These are phyloP conservation scores for Pythium oligandrum DNA, from an alignment of 352 stramenopile genomes.

Conservation along the genomic window DNA sequence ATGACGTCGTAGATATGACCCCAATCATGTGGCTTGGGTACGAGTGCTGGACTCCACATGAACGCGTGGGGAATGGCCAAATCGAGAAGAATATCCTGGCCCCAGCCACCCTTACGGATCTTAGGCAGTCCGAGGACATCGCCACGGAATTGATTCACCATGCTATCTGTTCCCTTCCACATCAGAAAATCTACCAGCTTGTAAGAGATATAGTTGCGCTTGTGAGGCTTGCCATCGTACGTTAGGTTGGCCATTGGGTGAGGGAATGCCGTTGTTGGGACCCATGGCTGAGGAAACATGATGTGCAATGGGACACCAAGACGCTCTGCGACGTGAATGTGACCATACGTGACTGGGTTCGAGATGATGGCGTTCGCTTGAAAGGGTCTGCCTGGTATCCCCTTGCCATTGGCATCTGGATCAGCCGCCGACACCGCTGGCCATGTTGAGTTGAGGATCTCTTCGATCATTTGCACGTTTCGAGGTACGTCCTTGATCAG, in stretches of 20 bases:
- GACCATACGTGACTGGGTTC: slow-evolving; percentile 91
- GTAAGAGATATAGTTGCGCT: slow-evolving; percentile 84
- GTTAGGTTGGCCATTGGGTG: slow-evolving; percentile 85
- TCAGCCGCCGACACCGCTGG: slow-evolving; percentile 37
- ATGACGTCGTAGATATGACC: slow-evolving; percentile 84
- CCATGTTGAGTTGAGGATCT: slow-evolving; percentile 89
- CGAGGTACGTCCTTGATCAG: slow-evolving; percentile 56
- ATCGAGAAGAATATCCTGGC: slow-evolving; percentile 53
- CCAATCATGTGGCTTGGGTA: slow-evolving; percentile 90
- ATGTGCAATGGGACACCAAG: slow-evolving; percentile 92
- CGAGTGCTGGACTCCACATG: slow-evolving; percentile 86
- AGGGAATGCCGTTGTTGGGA: slow-evolving; percentile 84
- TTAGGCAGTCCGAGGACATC: slow-evolving; percentile 51
- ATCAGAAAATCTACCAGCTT: slow-evolving; percentile 83
- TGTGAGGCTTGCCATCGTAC: slow-evolving; percentile 62
- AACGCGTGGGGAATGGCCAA: slow-evolving; percentile 80
- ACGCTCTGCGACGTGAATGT: slow-evolving; percentile 91
- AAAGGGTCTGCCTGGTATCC: slow-evolving; percentile 53
- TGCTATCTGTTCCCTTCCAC: slow-evolving; percentile 57
- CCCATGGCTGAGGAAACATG: slow-evolving; percentile 92
- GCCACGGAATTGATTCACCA: slow-evolving; percentile 81
- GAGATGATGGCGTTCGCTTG: slow-evolving; percentile 91
- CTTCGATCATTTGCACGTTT: slow-evolving; percentile 88
- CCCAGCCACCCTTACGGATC: slow-evolving; percentile 58
- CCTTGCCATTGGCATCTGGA: slow-evolving; percentile 54